Base-by-base conservation (phyloP, 2,329 filamentous ascomycete genomes). In the Colletotrichum lentis region DNA sequence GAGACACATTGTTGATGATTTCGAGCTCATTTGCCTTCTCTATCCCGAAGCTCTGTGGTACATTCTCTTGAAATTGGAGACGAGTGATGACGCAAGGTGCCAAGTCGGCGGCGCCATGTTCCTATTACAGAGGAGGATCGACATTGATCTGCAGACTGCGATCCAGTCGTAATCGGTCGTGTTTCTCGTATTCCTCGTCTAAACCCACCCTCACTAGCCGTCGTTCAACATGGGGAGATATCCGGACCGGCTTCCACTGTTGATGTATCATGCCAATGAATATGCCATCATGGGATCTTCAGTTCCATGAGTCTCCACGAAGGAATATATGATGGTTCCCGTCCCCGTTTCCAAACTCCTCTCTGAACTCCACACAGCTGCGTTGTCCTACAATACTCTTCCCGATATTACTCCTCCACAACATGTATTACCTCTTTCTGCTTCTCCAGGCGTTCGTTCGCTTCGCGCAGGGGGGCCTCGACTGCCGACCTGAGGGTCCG, bases 401-500 rank as follows among this genome's bases (percentile, higher is more conserved):
- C n/a, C 11, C 22, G 10, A 49, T 4, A 14, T 31, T 24, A 4
- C 24, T 16, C 18, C 16, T 18, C 22, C 16, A 14, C 47, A 50
- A n/a, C 3, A 27, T 31, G 12, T 22, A n/a, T n/a, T n/a, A 31
- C 31, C 18, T 39, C 5, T 8, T 37, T 7, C 22, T 39, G 8
- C 12, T 39, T 27, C 11, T 31, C 8, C 27, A 8, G 20, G 5
- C 27, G 16, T 37, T 43, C 11, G 1, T 35, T 35, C 3, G n/a
- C 16, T 24, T 46, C 6, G 24, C 11, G 2, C 31, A 27, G 8
- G 62, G 52, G 3, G 43, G 39, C 5, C 72, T 78, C 0, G 71
- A 72, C 55, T 78, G 75, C 60, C 73, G 74, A 1, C 75, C 74
- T 0, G 72, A 76, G 62, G 75, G 76, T 0, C 74, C 73, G 0